Conservation (phyloP, 768 basidiomycete species). For the Rhizopogon salebrosus region DNA sequence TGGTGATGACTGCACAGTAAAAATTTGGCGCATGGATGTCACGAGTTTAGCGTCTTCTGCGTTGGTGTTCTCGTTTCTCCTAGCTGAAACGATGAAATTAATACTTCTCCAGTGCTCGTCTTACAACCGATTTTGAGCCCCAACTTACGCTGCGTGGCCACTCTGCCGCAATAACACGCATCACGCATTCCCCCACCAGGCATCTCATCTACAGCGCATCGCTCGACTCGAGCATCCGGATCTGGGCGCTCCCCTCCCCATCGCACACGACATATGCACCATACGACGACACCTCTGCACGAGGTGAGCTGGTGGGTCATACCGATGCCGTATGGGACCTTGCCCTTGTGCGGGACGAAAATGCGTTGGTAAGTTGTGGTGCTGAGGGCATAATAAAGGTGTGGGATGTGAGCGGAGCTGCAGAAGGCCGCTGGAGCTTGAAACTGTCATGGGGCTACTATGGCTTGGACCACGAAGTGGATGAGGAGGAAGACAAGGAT, state of each 20-base stretch:
- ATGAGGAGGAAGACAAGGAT: slow-evolving; percentile 30
- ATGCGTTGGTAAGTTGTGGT: slow-evolving; percentile 81
- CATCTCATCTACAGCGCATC: slow-evolving; percentile 87
- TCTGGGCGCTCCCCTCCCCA: slow-evolving; percentile 78
- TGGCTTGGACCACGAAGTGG: slow-evolving; percentile 48
- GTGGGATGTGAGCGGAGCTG: slow-evolving; percentile 79
- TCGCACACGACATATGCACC: slow-evolving; percentile 88
- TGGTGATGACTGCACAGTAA: slow-evolving; percentile 93
- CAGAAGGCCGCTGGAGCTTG: slow-evolving; percentile 54
- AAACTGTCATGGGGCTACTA: slow-evolving; percentile 77
- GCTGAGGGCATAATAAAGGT: slow-evolving; percentile 91
- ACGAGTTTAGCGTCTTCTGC: slow-evolving; percentile 66
- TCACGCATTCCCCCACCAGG: slow-evolving; percentile 74
- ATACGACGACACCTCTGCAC: slow-evolving; percentile 73
- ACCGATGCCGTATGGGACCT: slow-evolving; percentile 98
- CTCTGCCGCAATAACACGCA: slow-evolving; percentile 82
- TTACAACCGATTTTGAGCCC: slow-evolving; percentile 86
- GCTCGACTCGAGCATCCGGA: slow-evolving; percentile 86
- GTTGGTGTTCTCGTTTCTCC: slow-evolving; percentile 43
- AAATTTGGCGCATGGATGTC: slow-evolving; percentile 90
- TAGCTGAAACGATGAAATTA: slow-evolving; percentile 6
- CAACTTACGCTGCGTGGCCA: slow-evolving; percentile 92
- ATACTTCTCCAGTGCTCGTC: slow-evolving; percentile 44
- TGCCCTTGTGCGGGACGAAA: slow-evolving; percentile 77
- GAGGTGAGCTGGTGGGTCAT: slow-evolving; percentile 84